Percentiles rank a stretch among this genome's conserved stretches.
Conservation (phyloP, 2,329 filamentous ascomycete species). For the Xylariaceae sp. region DNA sequence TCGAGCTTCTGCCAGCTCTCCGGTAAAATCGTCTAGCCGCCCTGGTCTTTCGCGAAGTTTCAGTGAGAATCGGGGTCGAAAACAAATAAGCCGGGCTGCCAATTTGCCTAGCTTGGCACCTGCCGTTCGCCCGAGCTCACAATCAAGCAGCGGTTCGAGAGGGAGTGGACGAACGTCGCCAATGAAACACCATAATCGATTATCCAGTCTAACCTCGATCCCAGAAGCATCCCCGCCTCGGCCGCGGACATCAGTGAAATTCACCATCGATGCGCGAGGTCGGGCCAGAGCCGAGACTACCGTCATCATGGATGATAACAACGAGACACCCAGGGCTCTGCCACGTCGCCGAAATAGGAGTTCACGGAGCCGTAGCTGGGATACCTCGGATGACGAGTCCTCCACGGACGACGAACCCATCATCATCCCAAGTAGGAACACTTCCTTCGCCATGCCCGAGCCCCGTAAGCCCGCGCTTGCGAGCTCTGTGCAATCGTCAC, state of each 20-base stretch:
- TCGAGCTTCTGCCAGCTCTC: slow-evolving; percentile 42
- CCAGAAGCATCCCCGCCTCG: slow-evolving; percentile 46
- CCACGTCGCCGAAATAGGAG: slow-evolving; percentile 16
- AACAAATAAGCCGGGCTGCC: slow-evolving; percentile 33
- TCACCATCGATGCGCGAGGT: slow-evolving; percentile 60
- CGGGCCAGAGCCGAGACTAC: slow-evolving; percentile 53
- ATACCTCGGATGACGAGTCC: slow-evolving; percentile 49
- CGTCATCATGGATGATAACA: slow-evolving; percentile 31
- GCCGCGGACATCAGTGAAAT: slow-evolving; percentile 54
- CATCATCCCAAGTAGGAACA: slow-evolving; percentile 57
- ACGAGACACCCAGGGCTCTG: slow-evolving; percentile 17
- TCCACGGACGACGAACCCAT: slow-evolving; percentile 63
- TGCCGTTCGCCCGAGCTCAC: slow-evolving; percentile 33
- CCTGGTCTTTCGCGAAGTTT: slow-evolving; percentile 50
- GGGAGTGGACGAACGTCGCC: slow-evolving; percentile 48
- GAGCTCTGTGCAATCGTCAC: slow-evolving; percentile 42
- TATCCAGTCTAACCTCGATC: slow-evolving; percentile 53
- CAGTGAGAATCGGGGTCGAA: slow-evolving; percentile 50
- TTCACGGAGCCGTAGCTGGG: slow-evolving; percentile 31
- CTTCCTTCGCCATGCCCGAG: slow-evolving; percentile 55
- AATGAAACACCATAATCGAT: slow-evolving; percentile 47
- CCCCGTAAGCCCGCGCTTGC: slow-evolving; percentile 42
- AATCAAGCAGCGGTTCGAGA: slow-evolving; percentile 24
- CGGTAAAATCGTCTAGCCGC: slow-evolving; percentile 43
- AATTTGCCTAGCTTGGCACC: slow-evolving; percentile 44